phyloP scores from a whole-genome alignment of 192 early-diverging fungal genomes.

The Backusella australiensis region DNA sequence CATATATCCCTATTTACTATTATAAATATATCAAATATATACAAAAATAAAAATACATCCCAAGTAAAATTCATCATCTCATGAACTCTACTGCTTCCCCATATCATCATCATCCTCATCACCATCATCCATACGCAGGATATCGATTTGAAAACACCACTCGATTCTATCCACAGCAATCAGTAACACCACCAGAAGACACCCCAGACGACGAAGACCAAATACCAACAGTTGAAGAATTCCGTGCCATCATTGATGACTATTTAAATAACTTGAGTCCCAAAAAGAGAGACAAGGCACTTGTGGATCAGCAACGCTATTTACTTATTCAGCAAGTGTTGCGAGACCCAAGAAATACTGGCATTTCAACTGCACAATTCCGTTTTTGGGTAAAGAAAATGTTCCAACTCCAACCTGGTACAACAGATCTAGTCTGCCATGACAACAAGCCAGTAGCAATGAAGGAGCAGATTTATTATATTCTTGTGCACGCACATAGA shows the following conservation, averaged over 20 bases:
- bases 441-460: constrained; percentile 53
- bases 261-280: constrained; percentile 48
- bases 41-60: background rate
- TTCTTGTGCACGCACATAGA: constrained; percentile 48
- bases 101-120: constrained; percentile 1
- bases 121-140: constrained; percentile 15
- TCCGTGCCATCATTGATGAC: constrained; percentile 44
- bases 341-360: constrained; percentile 49
- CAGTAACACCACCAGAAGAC: background rate
- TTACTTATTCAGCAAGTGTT: constrained; percentile 51
- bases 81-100: constrained; percentile 14
- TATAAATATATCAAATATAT: background rate
- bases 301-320: constrained; percentile 46
- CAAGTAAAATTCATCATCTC: background rate
- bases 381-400: constrained; percentile 60
- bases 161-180: constrained; percentile 8
- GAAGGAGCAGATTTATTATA: constrained; percentile 49
- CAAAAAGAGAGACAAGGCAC: constrained; percentile 54
- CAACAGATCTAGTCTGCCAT: constrained; percentile 45
- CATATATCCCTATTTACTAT: background rate
- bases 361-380: constrained; percentile 54
- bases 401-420: constrained; percentile 42
- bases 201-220: constrained; percentile 32
- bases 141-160: constrained; percentile 18
- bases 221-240: constrained; percentile 44